A percentile compares a stretch with the other conserved stretches of the same genome.
Conservation (phyloP, 352 stramenopile genomes). For the Globisporangium nunn region DNA sequence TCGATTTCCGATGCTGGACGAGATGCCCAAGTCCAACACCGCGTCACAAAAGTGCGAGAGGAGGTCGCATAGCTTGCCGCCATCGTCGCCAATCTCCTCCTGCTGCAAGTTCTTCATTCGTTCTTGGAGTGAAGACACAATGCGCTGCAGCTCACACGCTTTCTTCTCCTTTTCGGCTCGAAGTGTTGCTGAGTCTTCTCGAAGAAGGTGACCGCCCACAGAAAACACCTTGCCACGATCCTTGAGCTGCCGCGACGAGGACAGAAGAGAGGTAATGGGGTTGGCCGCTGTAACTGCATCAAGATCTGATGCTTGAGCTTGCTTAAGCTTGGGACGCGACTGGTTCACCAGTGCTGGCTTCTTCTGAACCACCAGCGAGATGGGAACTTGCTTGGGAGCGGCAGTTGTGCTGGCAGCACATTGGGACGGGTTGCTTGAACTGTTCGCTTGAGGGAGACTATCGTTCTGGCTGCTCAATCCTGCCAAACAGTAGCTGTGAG, state of each 20-base stretch:
- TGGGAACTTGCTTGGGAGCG: neutral
- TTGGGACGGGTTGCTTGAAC: neutral
- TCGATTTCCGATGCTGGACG: constrained; percentile 1
- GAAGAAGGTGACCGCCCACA: neutral
- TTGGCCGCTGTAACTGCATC: neutral
- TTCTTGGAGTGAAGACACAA: constrained; percentile 8
- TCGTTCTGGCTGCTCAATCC: neutral
- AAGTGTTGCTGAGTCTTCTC: neutral
- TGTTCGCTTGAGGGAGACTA: neutral
- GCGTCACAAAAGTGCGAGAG: constrained; percentile 20
- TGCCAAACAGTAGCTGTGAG: neutral
- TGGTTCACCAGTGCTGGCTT: neutral
- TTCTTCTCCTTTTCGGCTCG: neutral
- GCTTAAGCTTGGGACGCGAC: neutral
- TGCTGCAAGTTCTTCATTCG: constrained; percentile 8
- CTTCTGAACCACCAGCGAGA: neutral
- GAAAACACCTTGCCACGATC: neutral
- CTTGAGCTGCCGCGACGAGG: neutral
- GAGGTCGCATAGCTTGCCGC: constrained; percentile 6
- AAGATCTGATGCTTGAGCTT: neutral
- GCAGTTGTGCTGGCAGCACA: neutral
- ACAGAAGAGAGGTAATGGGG: neutral
- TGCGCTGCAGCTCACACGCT: neutral
- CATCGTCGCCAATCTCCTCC: constrained; percentile 1
- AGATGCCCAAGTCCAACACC: constrained; percentile 16